Evolutionary conservation across 768 basidiomycete species (phyloP).

Genomic region (Tricholoma furcatifolium): DNA sequence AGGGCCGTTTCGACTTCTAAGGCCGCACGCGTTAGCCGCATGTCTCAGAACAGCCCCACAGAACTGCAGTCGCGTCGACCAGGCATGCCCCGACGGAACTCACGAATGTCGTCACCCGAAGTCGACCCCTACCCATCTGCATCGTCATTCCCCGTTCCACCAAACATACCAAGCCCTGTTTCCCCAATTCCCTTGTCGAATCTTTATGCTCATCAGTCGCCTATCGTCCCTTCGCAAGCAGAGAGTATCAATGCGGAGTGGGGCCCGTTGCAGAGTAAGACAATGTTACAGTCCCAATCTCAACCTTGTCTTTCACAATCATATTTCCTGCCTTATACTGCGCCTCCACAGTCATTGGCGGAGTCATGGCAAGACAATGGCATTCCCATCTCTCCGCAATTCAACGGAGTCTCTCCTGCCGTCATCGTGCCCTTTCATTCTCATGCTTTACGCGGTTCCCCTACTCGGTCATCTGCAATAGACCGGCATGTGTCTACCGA

Average conservation of each 20-base stretch:
- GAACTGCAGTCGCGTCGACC: conserved; percentile 29
- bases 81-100: conserved; percentile 28
- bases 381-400: neutral
- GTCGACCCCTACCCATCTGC: conserved; percentile 24
- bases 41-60: conserved; percentile 32
- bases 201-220: conserved; percentile 9
- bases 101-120: conserved; percentile 37
- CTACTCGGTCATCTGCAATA: neutral
- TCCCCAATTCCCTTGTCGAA: conserved; percentile 16
- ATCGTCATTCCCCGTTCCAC: conserved; percentile 10
- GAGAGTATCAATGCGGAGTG: conserved; percentile 7
- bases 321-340: neutral
- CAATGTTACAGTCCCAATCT: conserved; percentile 8
- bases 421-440: neutral
- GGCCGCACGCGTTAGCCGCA: conserved; percentile 31
- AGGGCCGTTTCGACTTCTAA: conserved; percentile 31
- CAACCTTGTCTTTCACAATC: conserved; percentile 6
- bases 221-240: conserved; percentile 1
- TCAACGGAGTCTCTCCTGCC: neutral
- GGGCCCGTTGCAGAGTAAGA: conserved; percentile 8
- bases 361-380: conserved; percentile 4
- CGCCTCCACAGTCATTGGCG: neutral
- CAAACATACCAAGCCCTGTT: conserved; percentile 19
- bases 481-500: neutral
- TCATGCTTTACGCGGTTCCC: neutral